Evolutionary conservation across 495 filamentous ascomycete species (phyloP).

Genomic region (Polyplosphaeria fusca): DNA sequence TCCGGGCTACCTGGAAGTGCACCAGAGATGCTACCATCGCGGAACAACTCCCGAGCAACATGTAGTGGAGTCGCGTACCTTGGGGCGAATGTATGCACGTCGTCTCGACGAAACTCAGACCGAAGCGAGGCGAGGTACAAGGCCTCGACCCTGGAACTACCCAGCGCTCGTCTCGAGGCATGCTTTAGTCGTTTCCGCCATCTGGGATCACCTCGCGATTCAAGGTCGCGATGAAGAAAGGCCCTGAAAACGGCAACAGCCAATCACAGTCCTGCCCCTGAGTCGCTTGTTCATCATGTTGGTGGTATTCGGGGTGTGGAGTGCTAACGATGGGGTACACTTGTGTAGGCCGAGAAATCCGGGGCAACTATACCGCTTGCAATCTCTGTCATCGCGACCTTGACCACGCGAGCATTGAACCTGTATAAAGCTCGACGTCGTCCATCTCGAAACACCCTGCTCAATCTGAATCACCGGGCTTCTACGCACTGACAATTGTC

Average conservation of each 20-base stretch:
- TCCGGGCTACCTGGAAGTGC: too few relatives aligned
- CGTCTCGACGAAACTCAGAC: conserved; percentile 12
- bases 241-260: not conserved
- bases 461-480: not conserved
- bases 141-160: too few relatives aligned
- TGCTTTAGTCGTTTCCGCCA: not conserved
- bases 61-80: too few relatives aligned
- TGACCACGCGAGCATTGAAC: not conserved
- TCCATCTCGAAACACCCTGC: not conserved
- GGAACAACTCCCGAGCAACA: too few relatives aligned
- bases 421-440: conserved; percentile 6
- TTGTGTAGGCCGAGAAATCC: conserved; percentile 6
- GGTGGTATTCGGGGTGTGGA: too few relatives aligned
- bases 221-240: not conserved
- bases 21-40: too few relatives aligned
- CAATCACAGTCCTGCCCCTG: too few relatives aligned
- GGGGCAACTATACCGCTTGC: conserved; percentile 10
- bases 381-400: not conserved
- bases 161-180: not conserved
- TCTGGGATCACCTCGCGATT: not conserved
- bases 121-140: too few relatives aligned
- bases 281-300: too few relatives aligned
- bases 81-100: not conserved
- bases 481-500: too few relatives aligned
- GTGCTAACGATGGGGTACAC: conserved; percentile 5